Conservation (phyloP, 306 rosid genomes). For the Cucurbita argyrosperma region DNA sequence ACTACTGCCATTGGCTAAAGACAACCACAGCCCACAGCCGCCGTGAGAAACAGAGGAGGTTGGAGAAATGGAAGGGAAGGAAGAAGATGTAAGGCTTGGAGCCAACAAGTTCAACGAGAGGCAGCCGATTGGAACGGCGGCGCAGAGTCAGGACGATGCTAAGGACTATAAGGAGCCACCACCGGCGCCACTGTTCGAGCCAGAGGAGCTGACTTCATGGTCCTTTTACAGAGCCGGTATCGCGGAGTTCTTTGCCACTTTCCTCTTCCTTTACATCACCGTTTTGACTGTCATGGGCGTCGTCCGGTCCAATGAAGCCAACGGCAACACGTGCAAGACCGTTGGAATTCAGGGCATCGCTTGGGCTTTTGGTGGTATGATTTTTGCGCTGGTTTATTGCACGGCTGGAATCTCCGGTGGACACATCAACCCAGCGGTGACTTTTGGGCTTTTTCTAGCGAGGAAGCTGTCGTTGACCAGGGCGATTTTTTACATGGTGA, state of each 20-base stretch:
- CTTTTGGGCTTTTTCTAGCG: slow-evolving; percentile 72
- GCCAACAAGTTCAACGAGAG: slow-evolving; percentile 87
- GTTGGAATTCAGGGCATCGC: slow-evolving; percentile 64
- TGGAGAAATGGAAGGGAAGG: slow-evolving; percentile 55
- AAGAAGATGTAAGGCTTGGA: slow-evolving; percentile 67
- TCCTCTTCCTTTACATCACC: slow-evolving; percentile 39
- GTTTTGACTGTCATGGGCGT: slow-evolving; percentile 47
- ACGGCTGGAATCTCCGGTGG: slow-evolving; percentile 96
- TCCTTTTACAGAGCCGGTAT: slow-evolving; percentile 44
- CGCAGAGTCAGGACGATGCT: slow-evolving; percentile 51
- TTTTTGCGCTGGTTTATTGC: slow-evolving; percentile 84
- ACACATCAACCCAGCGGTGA: slow-evolving; percentile 51
- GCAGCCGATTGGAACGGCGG: slow-evolving; percentile 55
- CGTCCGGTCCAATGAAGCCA: not conserved
- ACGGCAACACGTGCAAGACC: slow-evolving; percentile 17
- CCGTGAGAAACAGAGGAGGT: not conserved
- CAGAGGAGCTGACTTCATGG: slow-evolving; percentile 75
- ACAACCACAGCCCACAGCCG: not conserved
- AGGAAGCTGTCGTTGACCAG: slow-evolving; percentile 74
- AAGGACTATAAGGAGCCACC: slow-evolving; percentile 72
- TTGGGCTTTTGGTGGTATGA: slow-evolving; percentile 95
- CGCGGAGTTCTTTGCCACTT: slow-evolving; percentile 48
- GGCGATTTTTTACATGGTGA: slow-evolving; percentile 67
- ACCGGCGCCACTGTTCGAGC: slow-evolving; percentile 57
- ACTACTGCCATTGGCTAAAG: not conserved